Conservation (phyloP, 208 protist species). For the Trypanosoma cruzi region DNA sequence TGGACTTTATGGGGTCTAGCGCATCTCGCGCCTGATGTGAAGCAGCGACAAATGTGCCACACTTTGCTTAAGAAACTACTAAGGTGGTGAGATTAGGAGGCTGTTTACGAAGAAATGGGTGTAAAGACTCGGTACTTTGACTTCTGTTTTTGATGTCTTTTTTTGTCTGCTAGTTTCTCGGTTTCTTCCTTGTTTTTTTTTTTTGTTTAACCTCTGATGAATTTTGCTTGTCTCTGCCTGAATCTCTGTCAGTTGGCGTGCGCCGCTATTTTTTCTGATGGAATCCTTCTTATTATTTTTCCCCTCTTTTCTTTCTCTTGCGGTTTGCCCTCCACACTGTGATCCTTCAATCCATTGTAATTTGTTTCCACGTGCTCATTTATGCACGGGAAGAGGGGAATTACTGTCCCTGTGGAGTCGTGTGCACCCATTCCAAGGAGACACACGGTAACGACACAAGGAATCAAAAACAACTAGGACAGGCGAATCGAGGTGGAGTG, state of each 20-base stretch:
- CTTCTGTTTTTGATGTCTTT: background rate
- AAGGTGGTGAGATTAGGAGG: background rate
- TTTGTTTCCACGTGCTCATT: background rate
- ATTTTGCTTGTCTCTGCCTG: background rate
- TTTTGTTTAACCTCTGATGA: background rate
- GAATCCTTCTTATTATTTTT: background rate
- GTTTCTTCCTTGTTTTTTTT: slow-evolving; percentile 30
- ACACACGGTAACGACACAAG: slow-evolving; percentile 2
- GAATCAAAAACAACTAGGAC: slow-evolving; percentile 1
- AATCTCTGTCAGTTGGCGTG: no score
- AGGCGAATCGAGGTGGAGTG: background rate
- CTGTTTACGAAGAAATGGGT: background rate
- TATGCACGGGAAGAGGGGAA: slow-evolving; percentile 1
- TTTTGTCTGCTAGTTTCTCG: background rate
- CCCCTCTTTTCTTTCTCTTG: slow-evolving; percentile 15
- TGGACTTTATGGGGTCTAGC: slow-evolving; percentile 49
- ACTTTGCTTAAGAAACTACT: slow-evolving; percentile 26
- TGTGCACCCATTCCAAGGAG: slow-evolving; percentile 7
- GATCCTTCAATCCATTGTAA: no score
- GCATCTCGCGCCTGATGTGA: slow-evolving; percentile 18
- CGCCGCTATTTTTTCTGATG: background rate
- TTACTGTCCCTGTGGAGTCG: background rate
- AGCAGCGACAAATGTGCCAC: slow-evolving; percentile 31
- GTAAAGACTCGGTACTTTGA: background rate
- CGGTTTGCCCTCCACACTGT: background rate